phyloP scores from a whole-genome alignment of 768 basidiomycete species.

The Naganishia kalamii region DNA sequence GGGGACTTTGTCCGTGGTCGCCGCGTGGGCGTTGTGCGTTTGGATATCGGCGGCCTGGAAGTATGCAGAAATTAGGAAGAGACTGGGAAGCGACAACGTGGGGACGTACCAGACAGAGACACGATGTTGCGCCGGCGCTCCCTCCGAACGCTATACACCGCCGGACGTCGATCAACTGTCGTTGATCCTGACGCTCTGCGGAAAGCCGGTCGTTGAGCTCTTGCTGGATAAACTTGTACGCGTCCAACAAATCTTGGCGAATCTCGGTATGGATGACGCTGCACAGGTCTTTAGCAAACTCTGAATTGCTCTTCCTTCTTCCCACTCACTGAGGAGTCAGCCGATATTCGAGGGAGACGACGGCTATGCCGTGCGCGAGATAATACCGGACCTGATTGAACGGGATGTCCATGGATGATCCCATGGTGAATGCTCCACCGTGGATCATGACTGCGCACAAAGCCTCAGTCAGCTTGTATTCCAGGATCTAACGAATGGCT shows the following conservation, averaged over 20 bases:
- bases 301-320: background rate
- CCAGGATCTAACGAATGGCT: background rate
- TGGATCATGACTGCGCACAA: constrained; percentile 15
- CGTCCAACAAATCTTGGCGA: constrained; percentile 21
- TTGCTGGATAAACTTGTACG: constrained; percentile 17
- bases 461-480: background rate
- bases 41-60: constrained; percentile 7
- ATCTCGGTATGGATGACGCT: constrained; percentile 20
- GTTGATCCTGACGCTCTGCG: background rate
- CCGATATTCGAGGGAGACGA: constrained; percentile 22
- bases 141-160: background rate
- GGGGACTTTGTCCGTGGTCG: background rate
- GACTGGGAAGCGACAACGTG: too few species aligned
- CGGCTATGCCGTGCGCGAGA: constrained; percentile 16
- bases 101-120: background rate
- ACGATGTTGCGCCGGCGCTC: constrained; percentile 4
- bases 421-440: constrained; percentile 22
- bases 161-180: background rate
- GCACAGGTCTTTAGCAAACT: background rate
- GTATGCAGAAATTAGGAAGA: background rate
- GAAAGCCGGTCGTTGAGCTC: background rate
- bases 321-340: constrained; percentile 20
- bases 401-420: constrained; percentile 14
- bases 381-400: constrained; percentile 23
- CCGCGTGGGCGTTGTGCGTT: background rate